Base-by-base conservation (phyloP, 345 rosid species). In the Dipteronia sinensis region DNA sequence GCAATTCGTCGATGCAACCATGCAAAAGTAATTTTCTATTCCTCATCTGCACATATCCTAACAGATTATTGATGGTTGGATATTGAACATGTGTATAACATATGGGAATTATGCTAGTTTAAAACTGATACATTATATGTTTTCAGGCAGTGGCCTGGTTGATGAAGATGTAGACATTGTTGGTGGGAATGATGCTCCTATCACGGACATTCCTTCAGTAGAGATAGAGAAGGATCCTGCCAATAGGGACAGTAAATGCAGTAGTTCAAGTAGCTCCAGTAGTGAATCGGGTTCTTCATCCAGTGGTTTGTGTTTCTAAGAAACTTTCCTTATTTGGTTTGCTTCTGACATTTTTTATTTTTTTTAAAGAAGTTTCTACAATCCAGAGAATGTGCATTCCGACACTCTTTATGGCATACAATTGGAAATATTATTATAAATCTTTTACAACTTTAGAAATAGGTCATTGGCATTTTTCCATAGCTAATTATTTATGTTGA, bases 121-220 rank as follows among this genome's bases (percentile, higher is more conserved):
- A 74, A 79, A 77, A 66, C 47, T 71, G 64, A 51, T 75, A 29
- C 34, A 53, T 76, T 10, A 68, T 71, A 23, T 27, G 29, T 82
- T 78, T 40, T 53, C 82, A 93, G 98, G 92, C 80, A 85, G 87
- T 87, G 88, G 85, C 70, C 80, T 78, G 13, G 82, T 82, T 69
- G 94, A 90, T 49, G 96, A 92, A 84, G 97, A 91, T 81, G 79
- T 92, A 72, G 98, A 93, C 83, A 84, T 93, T 80, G 89, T 92
- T 76, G 96, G 98, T 51, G 95, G 94, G 62, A 89, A 89, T 78
- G 93, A 91, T 69, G 86, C 85, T 65, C 88, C 90, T 53, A 77
- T 83, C 75, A 85, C 89, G 63, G 78, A 87, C 82, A 83, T 81
- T 65, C 90, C 89, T 77, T 80, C 88, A 34, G 87, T 84, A 46